phyloP scores from a whole-genome alignment of 441 rosid genomes.

The Eruca vesicaria region DNA sequence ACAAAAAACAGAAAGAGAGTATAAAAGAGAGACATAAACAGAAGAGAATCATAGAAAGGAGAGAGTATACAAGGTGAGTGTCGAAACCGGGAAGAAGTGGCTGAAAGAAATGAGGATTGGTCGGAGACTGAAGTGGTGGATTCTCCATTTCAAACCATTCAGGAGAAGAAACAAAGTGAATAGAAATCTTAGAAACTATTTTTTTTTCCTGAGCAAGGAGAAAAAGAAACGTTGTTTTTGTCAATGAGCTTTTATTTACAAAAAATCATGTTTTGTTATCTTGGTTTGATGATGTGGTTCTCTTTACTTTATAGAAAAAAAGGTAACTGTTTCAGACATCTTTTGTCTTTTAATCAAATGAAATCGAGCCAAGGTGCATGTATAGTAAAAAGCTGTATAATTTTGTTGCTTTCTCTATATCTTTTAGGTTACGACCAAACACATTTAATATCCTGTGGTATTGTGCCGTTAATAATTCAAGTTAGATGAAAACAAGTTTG shows the following conservation, averaged over 20 bases:
- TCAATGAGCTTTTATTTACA: not conserved
- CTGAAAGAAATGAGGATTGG: slow-evolving; percentile 25
- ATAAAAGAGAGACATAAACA: not conserved
- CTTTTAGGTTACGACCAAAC: not conserved
- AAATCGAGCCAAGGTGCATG: not conserved
- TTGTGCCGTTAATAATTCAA: not conserved
- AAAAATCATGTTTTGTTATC: not conserved
- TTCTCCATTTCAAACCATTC: slow-evolving; percentile 10
- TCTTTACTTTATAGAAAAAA: not conserved
- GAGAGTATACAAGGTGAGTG: slow-evolving; percentile 3
- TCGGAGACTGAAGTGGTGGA: slow-evolving; percentile 2
- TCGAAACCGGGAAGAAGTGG: slow-evolving; percentile 28
- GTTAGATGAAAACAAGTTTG: too few species aligned
- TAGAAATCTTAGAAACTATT: not conserved
- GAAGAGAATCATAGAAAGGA: too few species aligned
- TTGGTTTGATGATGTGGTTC: not conserved
- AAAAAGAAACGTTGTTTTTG: not conserved
- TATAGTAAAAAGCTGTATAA: not conserved
- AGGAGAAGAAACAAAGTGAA: not conserved
- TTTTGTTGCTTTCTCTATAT: not conserved
- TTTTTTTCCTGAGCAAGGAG: not conserved
- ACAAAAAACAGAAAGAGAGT: not conserved
- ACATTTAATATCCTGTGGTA: not conserved
- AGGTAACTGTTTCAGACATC: not conserved
- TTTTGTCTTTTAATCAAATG: not conserved